Evolutionary conservation across 129 eudicot species (phyloP).

Genomic region (carrot (Daucus carota)): DH1_v3.0 NC_030381.2:19490001-19490500

Average conservation of each 20-base stretch:
- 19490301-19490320: slow-evolving; percentile 55
- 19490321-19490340: slow-evolving; percentile 41
- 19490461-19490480: slow-evolving; percentile 45
- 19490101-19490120: slow-evolving; percentile 28
- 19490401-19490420: slow-evolving; percentile 97
- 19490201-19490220: slow-evolving; percentile 65
- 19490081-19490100: slow-evolving; percentile 16
- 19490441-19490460: slow-evolving; percentile 49
- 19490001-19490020: slow-evolving; percentile 15
- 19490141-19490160: slow-evolving; percentile 67
- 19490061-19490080: slow-evolving; percentile 17
- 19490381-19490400: slow-evolving; percentile 81
- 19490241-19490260: slow-evolving; percentile 56
- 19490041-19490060: slow-evolving; percentile 59
- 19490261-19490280: slow-evolving; percentile 69
- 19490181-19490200: slow-evolving; percentile 47
- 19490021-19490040: slow-evolving; percentile 62
- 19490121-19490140: slow-evolving; percentile 50
- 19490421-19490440: slow-evolving; percentile 94
- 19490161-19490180: slow-evolving; percentile 58
- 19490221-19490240: slow-evolving; percentile 75
- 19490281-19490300: slow-evolving; percentile 36
- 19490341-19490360: slow-evolving; percentile 47
- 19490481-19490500: slow-evolving; percentile 58
- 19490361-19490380: slow-evolving; percentile 87